Evolutionary conservation across 2,329 filamentous ascomycete genomes (phyloP).

Genomic region (Diaporthe citriasiana): DNA sequence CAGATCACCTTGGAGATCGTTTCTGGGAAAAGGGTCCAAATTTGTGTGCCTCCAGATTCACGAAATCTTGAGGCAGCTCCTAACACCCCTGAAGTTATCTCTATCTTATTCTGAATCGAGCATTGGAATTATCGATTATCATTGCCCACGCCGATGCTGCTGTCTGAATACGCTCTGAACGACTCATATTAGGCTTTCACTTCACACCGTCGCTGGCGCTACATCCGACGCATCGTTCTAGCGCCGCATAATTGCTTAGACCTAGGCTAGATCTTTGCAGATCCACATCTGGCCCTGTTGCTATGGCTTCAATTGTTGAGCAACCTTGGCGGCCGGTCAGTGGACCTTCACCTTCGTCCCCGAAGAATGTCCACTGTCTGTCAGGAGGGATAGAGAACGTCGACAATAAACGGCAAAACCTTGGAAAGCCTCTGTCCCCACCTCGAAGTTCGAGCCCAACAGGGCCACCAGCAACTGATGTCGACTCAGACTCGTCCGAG

Average conservation of each 20-base stretch:
- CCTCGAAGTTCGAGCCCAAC: constrained; percentile 13
- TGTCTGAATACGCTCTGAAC: neutral
- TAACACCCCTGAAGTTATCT: no score
- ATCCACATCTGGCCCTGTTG: neutral
- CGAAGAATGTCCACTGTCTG: constrained; percentile 30
- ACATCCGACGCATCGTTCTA: neutral
- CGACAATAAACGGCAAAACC: constrained; percentile 12
- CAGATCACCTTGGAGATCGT: neutral
- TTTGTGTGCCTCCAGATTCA: neutral
- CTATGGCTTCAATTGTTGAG: constrained; percentile 13
- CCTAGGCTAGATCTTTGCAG: constrained; percentile 13
- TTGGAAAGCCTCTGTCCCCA: constrained; percentile 1
- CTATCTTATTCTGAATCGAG: neutral
- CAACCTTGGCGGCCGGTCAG: neutral
- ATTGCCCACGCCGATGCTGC: neutral
- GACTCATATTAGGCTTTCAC: neutral
- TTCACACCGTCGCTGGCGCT: neutral
- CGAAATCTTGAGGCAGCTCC: neutral
- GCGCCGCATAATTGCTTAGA: neutral
- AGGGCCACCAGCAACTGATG: neutral
- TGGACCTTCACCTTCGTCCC: neutral
- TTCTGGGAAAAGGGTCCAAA: neutral
- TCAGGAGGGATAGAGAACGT: constrained; percentile 4
- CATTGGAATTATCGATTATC: neutral
- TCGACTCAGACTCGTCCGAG: neutral